These are phyloP conservation scores for Bipolaris zeicola DNA, from an alignment of 2,329 filamentous ascomycete genomes.

Conservation along the genomic window DNA sequence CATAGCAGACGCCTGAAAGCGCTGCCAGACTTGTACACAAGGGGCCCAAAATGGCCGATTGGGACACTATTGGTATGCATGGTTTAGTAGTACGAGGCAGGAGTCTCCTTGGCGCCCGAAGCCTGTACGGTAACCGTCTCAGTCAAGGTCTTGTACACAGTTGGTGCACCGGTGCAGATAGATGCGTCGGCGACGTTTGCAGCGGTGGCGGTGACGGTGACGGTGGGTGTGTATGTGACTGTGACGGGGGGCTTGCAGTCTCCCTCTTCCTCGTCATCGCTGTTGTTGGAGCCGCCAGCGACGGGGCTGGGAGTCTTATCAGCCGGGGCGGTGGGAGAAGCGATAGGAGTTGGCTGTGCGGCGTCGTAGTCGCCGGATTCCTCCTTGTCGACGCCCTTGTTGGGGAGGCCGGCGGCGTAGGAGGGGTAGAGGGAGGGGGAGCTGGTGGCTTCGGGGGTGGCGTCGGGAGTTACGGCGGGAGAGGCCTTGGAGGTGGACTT, in stretches of 20 bases:
- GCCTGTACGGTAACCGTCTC: conserved; percentile 30
- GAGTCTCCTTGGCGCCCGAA: conserved; percentile 2
- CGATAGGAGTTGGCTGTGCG: not conserved
- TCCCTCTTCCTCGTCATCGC: not conserved
- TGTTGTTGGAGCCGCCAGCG: not conserved
- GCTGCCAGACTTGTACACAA: not conserved
- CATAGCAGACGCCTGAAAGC: not conserved
- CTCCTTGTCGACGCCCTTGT: conserved; percentile 13
- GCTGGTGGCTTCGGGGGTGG: conserved; percentile 6
- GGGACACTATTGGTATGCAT: too few relatives aligned
- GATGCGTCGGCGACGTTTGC: conserved; percentile 18
- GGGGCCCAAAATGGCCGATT: too few relatives aligned
- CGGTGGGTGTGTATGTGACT: conserved; percentile 37
- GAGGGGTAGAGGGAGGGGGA: conserved; percentile 6
- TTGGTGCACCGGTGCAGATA: conserved; percentile 14
- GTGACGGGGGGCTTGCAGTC: conserved; percentile 30
- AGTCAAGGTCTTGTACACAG: conserved; percentile 31
- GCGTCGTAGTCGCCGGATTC: conserved; percentile 7
- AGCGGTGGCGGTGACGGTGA: conserved; percentile 31
- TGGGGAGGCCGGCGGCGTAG: conserved; percentile 17
- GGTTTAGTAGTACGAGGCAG: conserved; percentile 11
- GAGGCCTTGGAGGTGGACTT: not conserved
- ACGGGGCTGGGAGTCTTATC: conserved; percentile 12
- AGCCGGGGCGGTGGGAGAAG: conserved; percentile 14
- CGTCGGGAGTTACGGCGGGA: not conserved